Conservation (phyloP, 75 land plant species). For the Sequoiadendron giganteum region DNA sequence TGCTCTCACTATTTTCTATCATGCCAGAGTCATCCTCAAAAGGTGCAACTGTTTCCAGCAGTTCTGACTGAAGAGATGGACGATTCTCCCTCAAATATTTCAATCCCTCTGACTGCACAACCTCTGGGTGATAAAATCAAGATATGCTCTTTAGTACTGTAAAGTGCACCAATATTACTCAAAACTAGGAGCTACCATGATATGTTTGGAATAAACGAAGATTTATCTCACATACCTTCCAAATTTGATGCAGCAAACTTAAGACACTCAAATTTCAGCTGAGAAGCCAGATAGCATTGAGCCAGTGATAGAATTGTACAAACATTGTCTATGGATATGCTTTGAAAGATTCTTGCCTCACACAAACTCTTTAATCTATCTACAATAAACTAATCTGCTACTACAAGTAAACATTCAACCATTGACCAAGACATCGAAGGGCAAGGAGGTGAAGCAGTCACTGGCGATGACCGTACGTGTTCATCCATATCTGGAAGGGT, state of each 20-base stretch:
- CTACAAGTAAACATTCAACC: no score
- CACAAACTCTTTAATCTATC: conserved; percentile 21
- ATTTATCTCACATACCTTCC: no score
- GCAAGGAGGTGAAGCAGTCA: conserved; percentile 38
- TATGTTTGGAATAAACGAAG: conserved; percentile 13
- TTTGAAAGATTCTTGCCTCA: conserved; percentile 63
- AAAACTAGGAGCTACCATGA: no score
- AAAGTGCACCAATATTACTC: no score
- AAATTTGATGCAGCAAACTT: conserved; percentile 52
- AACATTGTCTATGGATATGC: conserved; percentile 62
- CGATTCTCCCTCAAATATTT: conserved; percentile 42
- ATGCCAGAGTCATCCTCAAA: conserved; percentile 11
- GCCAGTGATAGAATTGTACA: conserved; percentile 72
- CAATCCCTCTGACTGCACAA: conserved; percentile 43
- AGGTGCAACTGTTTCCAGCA: conserved; percentile 34
- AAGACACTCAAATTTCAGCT: conserved; percentile 61
- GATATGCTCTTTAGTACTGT: no score
- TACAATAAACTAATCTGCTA: no score
- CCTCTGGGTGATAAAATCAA: conserved; percentile 6
- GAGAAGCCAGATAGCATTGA: conserved; percentile 62
- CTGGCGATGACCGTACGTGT: conserved; percentile 27
- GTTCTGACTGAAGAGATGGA: conserved; percentile 38
- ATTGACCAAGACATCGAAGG: not conserved
- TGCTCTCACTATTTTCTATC: not conserved
- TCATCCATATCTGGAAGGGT: conserved; percentile 61